Evolutionary conservation across 106 monocot genomes (phyloP).

Genomic region (Allium sativum): DNA sequence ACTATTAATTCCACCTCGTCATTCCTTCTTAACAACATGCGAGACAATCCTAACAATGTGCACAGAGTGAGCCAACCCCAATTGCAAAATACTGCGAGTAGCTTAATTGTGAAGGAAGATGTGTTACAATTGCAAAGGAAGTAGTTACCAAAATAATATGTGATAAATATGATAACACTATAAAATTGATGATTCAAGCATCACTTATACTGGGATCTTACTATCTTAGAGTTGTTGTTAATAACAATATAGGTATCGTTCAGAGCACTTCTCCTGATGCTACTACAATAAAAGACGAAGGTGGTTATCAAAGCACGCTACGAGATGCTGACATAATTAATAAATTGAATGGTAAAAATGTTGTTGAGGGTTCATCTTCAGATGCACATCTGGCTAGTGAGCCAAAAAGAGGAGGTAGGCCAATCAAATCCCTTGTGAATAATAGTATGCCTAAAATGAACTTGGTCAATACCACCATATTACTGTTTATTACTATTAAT

Average conservation of each 20-base stretch:
- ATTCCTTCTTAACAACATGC: no score
- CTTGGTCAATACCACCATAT: constrained; percentile 1
- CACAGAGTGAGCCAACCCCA: no score
- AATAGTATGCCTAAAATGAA: constrained; percentile 1
- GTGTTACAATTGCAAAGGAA: no score
- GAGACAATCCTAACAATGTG: no score
- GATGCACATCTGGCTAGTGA: not conserved
- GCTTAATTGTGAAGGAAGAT: no score
- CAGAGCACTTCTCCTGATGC: not conserved
- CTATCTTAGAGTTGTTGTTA: not conserved
- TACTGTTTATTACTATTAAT: not conserved
- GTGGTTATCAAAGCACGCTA: constrained; percentile 7
- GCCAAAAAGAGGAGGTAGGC: not conserved
- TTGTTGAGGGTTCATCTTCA: no score
- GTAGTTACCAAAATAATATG: no score
- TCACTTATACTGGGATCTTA: not conserved
- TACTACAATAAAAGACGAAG: no score
- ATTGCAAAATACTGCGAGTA: no score
- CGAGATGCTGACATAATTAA: constrained; percentile 6
- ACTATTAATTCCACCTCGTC: no score
- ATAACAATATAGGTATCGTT: not conserved
- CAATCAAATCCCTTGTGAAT: not conserved
- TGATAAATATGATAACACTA: no score
- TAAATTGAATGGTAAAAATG: not conserved
- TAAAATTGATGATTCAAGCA: not conserved